Evolutionary conservation across 129 eudicot species (phyloP), one percentile per base, ranked within the genome.

Genomic region (Rutidosis leptorrhynchoides): DNA sequence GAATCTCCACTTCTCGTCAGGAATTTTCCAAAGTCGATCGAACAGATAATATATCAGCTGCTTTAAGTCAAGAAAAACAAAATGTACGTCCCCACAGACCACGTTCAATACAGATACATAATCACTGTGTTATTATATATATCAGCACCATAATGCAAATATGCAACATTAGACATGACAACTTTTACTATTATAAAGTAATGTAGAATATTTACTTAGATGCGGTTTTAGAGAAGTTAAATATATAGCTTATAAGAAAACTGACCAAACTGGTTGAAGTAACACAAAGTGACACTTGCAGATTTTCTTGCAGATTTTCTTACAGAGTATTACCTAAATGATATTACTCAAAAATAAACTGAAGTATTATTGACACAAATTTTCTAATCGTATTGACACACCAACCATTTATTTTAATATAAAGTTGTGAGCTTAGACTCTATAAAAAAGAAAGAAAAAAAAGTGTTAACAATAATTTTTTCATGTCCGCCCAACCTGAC

Each of bases 1-100:
- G 56, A 26, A 48, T 77, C 95, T 82, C 99, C 99, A 94, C 21
- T 84, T 55, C 19, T 86, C 84, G 67, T 79, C 88, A 59, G 95
- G 93, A 33, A 70, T 72, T 67, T 87, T 82, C 97, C 97, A 94
- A 24, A 84, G 88, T 62, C 99, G 84, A 72, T 94, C 99, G 74
- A 84, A 94, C 32, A 94, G 80, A 77, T 82, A 94, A 79, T 94
- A 94, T 67, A 94, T 68, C 61, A 94, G 79, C 99, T 94, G 70
- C 20, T 53, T 21, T 24, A 27, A 42, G 69, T 85, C 75, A 86
- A 88, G 81, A 73, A 71, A 61, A 64, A 62, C 57, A 67, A 28
- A 45, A 60, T n/a, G 46, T n/a, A 64, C 32, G 37, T 63, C 53
- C 14, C 17, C 10, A 7, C 62, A 57, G 62, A 57, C 37, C 62